Base-by-base conservation (phyloP, 2,329 filamentous ascomycete species). In the Diaporthe nobilis region DNA sequence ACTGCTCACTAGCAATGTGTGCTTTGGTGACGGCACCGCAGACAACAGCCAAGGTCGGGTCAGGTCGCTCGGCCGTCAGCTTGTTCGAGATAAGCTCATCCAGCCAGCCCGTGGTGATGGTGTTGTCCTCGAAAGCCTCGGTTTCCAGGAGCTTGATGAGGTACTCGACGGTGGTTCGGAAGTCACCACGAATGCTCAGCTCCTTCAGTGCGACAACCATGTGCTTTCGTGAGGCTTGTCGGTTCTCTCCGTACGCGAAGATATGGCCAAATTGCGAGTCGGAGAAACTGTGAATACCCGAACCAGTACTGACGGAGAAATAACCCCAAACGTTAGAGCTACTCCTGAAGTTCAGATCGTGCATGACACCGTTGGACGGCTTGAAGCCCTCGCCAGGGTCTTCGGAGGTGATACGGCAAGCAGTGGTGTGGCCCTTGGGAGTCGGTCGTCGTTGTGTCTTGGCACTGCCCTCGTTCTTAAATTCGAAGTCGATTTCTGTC, bases 261-360 rank as follows among this genome's bases (percentile, higher is more conserved):
- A 99, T 99, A 87, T 99, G 97, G 86, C 97, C 97, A 81, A 99
- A 99, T 83, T 99, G 97, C 82, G 94, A 97, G 88, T 99, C 97
- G 10, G 97, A 98, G 90, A 98, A 99, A 86, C 95, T 98, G 91
- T 99, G 97, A 79, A 99, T 99, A 86, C 96, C 96, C 87, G 96
- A 96, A 74, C 95, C 93, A 13, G 96, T 97, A 88, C 96, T 95
- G 85, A 99, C 97, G 72, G 97, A 99, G 92, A 99, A 99, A 87
- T 99, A 99, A 90, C 97, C 97, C 97, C 97, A 99, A 74, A 98
- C 97, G 80, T 99, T 99, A 78, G 97, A 98, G 85, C 95, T 98
- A 88, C 94, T 97, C 83, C 97, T 92, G 92, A 99, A 99, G 90
- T 99, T 99, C 82, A 99, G 89, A 83, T 99, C 97, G 88, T 98